These are phyloP conservation scores for Aspergillus candidus DNA, from an alignment of 2,329 filamentous ascomycete genomes.

Conservation along the genomic window DNA sequence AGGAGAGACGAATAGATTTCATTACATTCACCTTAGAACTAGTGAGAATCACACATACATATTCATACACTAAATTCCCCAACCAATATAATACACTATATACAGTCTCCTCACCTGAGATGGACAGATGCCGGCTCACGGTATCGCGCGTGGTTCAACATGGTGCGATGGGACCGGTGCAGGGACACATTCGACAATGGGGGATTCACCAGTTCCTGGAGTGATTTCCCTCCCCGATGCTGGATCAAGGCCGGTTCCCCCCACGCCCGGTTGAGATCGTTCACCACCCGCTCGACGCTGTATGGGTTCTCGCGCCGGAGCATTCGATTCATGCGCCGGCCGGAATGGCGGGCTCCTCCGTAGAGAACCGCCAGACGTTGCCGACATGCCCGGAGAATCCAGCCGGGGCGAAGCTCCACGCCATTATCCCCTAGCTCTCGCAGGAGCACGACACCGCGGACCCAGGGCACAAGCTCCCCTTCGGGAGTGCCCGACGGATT, in stretches of 20 bases:
- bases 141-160: not conserved
- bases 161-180: constrained; percentile 1
- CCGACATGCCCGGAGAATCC: constrained; percentile 29
- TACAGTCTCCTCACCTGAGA: not conserved
- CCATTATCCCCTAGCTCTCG: constrained; percentile 33
- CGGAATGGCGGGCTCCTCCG: constrained; percentile 25
- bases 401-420: constrained; percentile 24
- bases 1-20: too few species aligned
- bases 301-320: constrained; percentile 34
- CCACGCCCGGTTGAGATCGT: constrained; percentile 32
- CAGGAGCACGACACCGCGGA: constrained; percentile 36
- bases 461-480: constrained; percentile 31
- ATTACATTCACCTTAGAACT: too few species aligned
- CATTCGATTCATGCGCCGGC: constrained; percentile 29
- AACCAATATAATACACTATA: too few species aligned
- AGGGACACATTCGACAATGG: constrained; percentile 10
- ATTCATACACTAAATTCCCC: too few species aligned
- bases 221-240: constrained; percentile 15
- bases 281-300: constrained; percentile 22
- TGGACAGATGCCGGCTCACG: not conserved
- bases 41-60: too few species aligned
- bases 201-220: constrained; percentile 20
- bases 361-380: constrained; percentile 35
- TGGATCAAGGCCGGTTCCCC: constrained; percentile 26
- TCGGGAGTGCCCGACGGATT: constrained; percentile 14